Conservation (phyloP, 2,329 filamentous ascomycete species). For the Pleomassaria siparia region DNA sequence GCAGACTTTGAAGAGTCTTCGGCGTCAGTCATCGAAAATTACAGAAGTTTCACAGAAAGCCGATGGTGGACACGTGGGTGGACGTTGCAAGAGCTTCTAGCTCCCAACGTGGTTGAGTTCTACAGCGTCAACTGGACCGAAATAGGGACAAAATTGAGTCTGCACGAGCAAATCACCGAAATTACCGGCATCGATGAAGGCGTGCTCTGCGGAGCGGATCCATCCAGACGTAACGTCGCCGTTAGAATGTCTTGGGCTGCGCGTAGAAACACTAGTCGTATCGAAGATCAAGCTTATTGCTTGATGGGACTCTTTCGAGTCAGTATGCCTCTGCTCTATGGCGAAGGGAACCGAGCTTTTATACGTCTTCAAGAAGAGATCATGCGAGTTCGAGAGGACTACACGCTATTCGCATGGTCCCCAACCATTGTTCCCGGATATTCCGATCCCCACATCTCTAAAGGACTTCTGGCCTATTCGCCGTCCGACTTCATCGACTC, state of each 20-base stretch:
- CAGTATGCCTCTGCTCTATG: constrained; percentile 13
- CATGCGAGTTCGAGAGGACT: constrained; percentile 6
- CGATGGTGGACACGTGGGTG: constrained; percentile 17
- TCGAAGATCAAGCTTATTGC: constrained; percentile 19
- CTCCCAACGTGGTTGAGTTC: constrained; percentile 12
- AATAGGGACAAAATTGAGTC: constrained; percentile 12
- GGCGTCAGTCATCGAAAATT: not conserved
- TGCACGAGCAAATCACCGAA: constrained; percentile 4
- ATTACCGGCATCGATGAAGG: constrained; percentile 10
- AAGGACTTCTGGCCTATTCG: constrained; percentile 6
- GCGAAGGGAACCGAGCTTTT: constrained; percentile 12
- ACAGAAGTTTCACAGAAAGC: constrained; percentile 8
- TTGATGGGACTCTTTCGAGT: constrained; percentile 16
- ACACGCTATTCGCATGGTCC: constrained; percentile 7
- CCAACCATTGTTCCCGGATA: not conserved
- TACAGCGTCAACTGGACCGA: constrained; percentile 11
- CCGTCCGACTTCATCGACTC: constrained; percentile 6
- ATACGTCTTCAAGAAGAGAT: constrained; percentile 13
- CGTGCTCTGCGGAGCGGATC: constrained; percentile 2
- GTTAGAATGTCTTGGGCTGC: constrained; percentile 19
- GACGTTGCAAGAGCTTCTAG: constrained; percentile 19
- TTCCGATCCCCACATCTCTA: not conserved
- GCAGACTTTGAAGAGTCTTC: constrained; percentile 5
- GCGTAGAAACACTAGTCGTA: constrained; percentile 10
- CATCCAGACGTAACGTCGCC: constrained; percentile 4